These are phyloP conservation scores for Talaromyces adpressus DNA, from an alignment of 495 filamentous ascomycete species.

Conservation along the genomic window DNA sequence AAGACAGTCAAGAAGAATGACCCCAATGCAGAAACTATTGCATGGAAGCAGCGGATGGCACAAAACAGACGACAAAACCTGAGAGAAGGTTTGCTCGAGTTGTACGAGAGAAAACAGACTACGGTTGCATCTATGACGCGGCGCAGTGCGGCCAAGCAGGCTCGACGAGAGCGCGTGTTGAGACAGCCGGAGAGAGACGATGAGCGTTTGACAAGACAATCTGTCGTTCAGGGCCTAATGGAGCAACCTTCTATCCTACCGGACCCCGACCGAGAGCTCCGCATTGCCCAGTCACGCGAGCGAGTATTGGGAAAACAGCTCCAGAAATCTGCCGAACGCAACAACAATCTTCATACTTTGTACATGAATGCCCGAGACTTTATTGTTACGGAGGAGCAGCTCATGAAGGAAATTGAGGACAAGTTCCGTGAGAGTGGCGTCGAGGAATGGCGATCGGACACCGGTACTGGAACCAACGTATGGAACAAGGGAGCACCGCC, in stretches of 20 bases:
- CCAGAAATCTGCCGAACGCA: conserved; percentile 31
- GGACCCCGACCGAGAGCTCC: conserved; percentile 40
- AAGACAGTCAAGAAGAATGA: conserved; percentile 23
- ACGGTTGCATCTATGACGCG: conserved; percentile 29
- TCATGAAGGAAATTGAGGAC: conserved; percentile 53
- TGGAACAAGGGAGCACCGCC: conserved; percentile 52
- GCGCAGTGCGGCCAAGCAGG: conserved; percentile 29
- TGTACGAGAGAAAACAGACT: conserved; percentile 47
- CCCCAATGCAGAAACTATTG: conserved; percentile 41
- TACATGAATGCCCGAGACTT: conserved; percentile 60
- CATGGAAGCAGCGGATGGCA: conserved; percentile 59
- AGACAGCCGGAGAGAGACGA: conserved; percentile 48
- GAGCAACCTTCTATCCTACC: conserved; percentile 30
- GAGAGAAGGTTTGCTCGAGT: conserved; percentile 51
- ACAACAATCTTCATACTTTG: conserved; percentile 49
- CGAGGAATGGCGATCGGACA: conserved; percentile 39
- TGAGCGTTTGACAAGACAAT: conserved; percentile 52
- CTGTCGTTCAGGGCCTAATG: conserved; percentile 36
- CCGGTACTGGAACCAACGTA: conserved; percentile 39
- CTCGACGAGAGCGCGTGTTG: conserved; percentile 37
- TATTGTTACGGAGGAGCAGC: conserved; percentile 55
- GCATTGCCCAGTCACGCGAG: conserved; percentile 35
- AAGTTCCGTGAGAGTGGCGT: conserved; percentile 50
- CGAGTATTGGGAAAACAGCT: conserved; percentile 29
- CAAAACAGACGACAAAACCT: conserved; percentile 54